A percentile compares a stretch with the other conserved stretches of the same genome.
Conservation (phyloP, 768 basidiomycete genomes). For the Trametes villosa region DNA sequence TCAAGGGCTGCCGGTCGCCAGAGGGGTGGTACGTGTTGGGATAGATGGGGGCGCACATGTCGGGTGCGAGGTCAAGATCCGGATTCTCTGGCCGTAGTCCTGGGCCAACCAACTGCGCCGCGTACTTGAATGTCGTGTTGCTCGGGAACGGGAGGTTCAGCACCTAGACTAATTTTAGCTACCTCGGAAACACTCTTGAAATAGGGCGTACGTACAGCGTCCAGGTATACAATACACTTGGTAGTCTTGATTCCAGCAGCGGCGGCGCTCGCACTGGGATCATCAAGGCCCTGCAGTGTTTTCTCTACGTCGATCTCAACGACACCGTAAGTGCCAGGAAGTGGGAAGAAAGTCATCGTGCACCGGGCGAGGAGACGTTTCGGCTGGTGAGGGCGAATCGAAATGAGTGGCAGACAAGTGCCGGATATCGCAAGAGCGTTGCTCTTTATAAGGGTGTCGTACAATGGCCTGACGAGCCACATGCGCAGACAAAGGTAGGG, state of each 20-base stretch:
- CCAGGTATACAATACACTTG: slow-evolving; percentile 2
- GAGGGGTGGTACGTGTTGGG: not conserved
- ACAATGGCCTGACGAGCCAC: too few species aligned
- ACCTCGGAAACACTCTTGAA: too few species aligned
- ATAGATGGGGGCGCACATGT: not conserved
- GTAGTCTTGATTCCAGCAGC: not conserved
- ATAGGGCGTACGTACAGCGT: not conserved
- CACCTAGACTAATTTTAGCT: not conserved
- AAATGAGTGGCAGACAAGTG: too few species aligned
- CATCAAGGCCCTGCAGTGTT: not conserved
- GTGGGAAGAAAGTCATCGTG: slow-evolving; percentile 4
- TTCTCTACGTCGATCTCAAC: not conserved
- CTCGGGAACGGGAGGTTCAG: not conserved
- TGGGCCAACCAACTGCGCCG: not conserved
- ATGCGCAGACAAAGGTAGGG: too few species aligned
- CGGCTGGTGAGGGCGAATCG: too few species aligned
- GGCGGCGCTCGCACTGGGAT: not conserved
- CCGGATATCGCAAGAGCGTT: too few species aligned
- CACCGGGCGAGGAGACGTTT: too few species aligned
- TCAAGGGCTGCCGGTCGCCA: not conserved
- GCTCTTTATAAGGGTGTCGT: too few species aligned
- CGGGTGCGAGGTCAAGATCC: not conserved
- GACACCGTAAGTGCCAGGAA: not conserved
- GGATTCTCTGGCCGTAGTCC: not conserved
- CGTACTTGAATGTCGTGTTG: not conserved